A percentile compares a stretch with the other conserved stretches of the same genome.
Evolutionary conservation across 805 yeast genomes (phyloP).

Genomic region (Priceomyces melissophilus): DNA sequence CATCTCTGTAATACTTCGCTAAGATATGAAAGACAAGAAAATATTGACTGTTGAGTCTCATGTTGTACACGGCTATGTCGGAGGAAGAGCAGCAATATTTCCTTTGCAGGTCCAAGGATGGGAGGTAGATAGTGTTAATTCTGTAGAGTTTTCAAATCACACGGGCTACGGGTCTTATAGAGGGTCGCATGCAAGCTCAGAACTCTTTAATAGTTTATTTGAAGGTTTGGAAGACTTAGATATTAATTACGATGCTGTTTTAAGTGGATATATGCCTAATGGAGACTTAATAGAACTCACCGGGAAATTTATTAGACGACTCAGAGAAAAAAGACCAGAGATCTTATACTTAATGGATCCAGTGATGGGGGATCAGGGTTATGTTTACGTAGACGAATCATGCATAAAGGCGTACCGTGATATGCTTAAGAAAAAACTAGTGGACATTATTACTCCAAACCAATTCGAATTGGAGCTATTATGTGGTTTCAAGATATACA

Average conservation of each 20-base stretch:
- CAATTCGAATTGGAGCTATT: constrained; percentile 83
- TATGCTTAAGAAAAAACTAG: constrained; percentile 53
- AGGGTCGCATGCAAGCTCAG: constrained; percentile 52
- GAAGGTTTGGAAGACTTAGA: constrained; percentile 51
- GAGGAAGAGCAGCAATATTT: constrained; percentile 86
- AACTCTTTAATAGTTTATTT: constrained; percentile 46
- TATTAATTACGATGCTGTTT: constrained; percentile 48
- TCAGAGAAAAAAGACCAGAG: constrained; percentile 32
- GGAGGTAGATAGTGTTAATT: constrained; percentile 89
- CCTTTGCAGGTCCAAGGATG: constrained; percentile 85
- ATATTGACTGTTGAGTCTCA: constrained; percentile 66
- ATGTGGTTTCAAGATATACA: constrained; percentile 46
- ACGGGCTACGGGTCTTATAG: constrained; percentile 76
- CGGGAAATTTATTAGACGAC: constrained; percentile 26
- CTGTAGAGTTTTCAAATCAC: constrained; percentile 87
- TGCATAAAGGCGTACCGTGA: constrained; percentile 33
- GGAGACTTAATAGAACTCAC: constrained; percentile 42
- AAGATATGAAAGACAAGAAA: constrained; percentile 5
- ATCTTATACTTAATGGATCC: constrained; percentile 66
- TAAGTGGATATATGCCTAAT: constrained; percentile 71
- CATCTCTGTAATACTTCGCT: no score
- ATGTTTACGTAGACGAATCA: constrained; percentile 55
- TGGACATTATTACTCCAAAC: constrained; percentile 84
- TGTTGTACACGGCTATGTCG: constrained; percentile 94
- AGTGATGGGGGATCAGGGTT: constrained; percentile 78